Percentiles rank a stretch among this genome's conserved stretches.
These are phyloP conservation scores for Colletotrichum sp. DNA, from an alignment of 2,329 filamentous ascomycete species.

Conservation along the genomic window DNA sequence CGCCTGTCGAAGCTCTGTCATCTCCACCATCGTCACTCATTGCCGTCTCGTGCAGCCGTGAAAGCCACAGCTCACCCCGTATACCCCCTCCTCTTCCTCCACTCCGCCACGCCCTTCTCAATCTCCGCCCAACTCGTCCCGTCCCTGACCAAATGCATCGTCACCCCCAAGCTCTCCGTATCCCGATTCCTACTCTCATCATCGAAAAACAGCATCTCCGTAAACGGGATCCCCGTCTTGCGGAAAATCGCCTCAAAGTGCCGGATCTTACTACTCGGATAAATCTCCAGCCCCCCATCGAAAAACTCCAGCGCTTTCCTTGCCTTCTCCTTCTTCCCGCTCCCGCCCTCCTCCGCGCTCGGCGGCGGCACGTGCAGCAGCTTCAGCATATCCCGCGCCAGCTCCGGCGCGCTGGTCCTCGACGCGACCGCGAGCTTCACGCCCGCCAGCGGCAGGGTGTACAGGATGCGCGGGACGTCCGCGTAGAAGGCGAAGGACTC, in stretches of 20 bases:
- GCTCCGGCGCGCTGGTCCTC: conserved; percentile 78
- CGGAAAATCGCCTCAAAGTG: conserved; percentile 81
- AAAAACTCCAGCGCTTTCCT: conserved; percentile 63
- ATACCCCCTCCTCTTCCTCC: conserved; percentile 74
- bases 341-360: conserved; percentile 22
- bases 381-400: conserved; percentile 82
- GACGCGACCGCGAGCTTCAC: conserved; percentile 75
- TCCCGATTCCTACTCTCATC: conserved; percentile 88
- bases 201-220: conserved; percentile 96
- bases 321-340: conserved; percentile 33
- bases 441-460: conserved; percentile 55
- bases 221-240: conserved; percentile 72
- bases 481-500: conserved; percentile 75
- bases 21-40: too few relatives aligned
- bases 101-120: conserved; percentile 79
- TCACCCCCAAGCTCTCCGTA: conserved; percentile 79
- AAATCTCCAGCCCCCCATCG: conserved; percentile 67
- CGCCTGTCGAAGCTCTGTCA: neutral
- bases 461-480: conserved; percentile 71
- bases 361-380: conserved; percentile 65
- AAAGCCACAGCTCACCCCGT: too few relatives aligned
- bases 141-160: conserved; percentile 82
- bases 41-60: too few relatives aligned
- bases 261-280: conserved; percentile 81
- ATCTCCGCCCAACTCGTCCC: conserved; percentile 80